These are phyloP conservation scores for Poteriospumella lacustris DNA, from an alignment of 108 stramenopile species.

Conservation along the genomic window DNA sequence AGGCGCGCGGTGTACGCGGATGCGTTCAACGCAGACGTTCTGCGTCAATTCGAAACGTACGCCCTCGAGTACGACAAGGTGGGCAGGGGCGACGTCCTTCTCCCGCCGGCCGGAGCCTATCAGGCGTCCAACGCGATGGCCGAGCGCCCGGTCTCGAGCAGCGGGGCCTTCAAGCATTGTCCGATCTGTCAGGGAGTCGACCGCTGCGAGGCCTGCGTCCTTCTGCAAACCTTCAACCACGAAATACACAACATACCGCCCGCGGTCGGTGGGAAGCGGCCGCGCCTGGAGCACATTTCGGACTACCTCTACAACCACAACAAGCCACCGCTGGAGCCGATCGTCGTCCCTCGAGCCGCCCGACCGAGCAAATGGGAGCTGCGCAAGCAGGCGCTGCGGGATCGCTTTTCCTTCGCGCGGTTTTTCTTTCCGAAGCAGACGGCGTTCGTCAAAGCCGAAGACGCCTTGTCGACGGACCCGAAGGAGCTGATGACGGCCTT, in stretches of 20 bases:
- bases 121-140: too few species aligned
- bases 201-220: slow-evolving; percentile 48
- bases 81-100: slow-evolving; percentile 41
- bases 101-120: neutral
- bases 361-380: neutral
- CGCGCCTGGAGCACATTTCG: slow-evolving; percentile 40
- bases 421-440: neutral
- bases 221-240: slow-evolving; percentile 38
- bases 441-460: neutral
- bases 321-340: slow-evolving; percentile 40
- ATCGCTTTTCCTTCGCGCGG: neutral
- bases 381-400: neutral
- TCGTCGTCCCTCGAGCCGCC: neutral
- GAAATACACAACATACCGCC: slow-evolving; percentile 47
- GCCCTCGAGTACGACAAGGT: slow-evolving; percentile 49
- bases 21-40: slow-evolving; percentile 52
- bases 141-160: too few species aligned
- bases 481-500: neutral
- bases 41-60: slow-evolving; percentile 56
- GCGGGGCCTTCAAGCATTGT: slow-evolving; percentile 27
- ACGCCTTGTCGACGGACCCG: neutral
- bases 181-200: slow-evolving; percentile 37
- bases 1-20: slow-evolving; percentile 51
- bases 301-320: slow-evolving; percentile 41
- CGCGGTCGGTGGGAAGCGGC: slow-evolving; percentile 45